Base-by-base conservation (phyloP, 257 asterid genomes). In the Apocynum venetum region DNA sequence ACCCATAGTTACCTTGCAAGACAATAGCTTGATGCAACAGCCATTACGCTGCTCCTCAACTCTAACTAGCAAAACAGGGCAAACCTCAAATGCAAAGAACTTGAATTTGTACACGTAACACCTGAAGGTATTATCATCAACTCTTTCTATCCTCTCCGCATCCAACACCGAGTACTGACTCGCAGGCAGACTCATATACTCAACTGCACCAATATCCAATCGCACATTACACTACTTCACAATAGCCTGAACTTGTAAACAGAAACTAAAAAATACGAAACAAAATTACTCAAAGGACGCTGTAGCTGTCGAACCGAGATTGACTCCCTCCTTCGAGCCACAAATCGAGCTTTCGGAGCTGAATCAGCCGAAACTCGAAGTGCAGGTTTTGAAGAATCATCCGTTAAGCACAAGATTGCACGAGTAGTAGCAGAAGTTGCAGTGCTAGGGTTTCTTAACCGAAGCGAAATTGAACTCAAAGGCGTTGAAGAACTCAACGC, bases 121-220 rank as follows among this genome's bases (percentile, higher is more conserved):
- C 85, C 94, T 87, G 85, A 96, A 93, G 31, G 98, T 95, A 80
- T 73, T 89, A 17, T 88, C 98, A 80, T 93, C 97, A 76, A 96
- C 92, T 78, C 99, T 87, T 86, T 96, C 97, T 40, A 93, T 96
- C 82, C 99, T 90, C 86, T 93, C 97, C 47, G 97, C 98, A 80
- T 93, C 98, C 91, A 96, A 82, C 87, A 96, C 99, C 66, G 99
- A 96, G 89, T 91, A 96, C 83, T 93, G 98, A 86, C 99, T 93
- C 67, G 98, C 98, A 5, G 97, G 98, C 96, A 96, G 84, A 78
- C 98, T 91, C 99, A 93, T 93, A 78, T 96, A 96, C 87, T 93
- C 97, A 66, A 76, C 98, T 91, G 77, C 56, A 60, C 36, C 43
- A 20, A 52, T 72, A 65, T 76, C 73, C 48, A 60, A 36, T 12